These are phyloP conservation scores for Calamus simplicifolius DNA, from an alignment of 176 grass and related monocot genomes.

Conservation along the genomic window DNA sequence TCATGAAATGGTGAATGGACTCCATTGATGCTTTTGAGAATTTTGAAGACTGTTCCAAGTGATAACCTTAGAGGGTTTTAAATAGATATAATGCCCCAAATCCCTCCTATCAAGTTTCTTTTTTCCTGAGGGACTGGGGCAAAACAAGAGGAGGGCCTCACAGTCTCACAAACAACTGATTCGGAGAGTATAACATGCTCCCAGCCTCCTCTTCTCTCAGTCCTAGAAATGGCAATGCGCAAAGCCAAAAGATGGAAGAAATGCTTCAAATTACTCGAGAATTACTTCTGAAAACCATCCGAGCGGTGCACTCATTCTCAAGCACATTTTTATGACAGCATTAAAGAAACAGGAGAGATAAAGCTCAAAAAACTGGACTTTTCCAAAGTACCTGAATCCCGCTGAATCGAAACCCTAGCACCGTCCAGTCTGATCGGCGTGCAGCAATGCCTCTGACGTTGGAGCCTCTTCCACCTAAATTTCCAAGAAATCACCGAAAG, in stretches of 20 bases:
- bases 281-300: neutral
- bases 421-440: neutral
- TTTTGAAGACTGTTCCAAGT: too few relatives aligned
- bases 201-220: too few relatives aligned
- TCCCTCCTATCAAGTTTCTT: too few relatives aligned
- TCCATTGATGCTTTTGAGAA: conserved; percentile 13
- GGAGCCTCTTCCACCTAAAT: neutral
- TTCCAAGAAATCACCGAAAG: neutral
- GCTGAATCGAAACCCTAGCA: neutral
- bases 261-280: too few relatives aligned
- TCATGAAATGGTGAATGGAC: conserved; percentile 17
- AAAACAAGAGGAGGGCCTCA: too few relatives aligned
- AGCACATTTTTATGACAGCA: neutral
- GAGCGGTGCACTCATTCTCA: neutral
- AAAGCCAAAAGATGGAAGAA: too few relatives aligned
- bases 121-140: too few relatives aligned
- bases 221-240: too few relatives aligned
- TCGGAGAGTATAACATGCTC: too few relatives aligned
- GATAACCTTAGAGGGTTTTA: too few relatives aligned
- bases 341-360: neutral
- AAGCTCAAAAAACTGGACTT: neutral
- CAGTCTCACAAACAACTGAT: too few relatives aligned
- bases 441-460: neutral
- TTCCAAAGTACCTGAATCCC: conserved; percentile 4
- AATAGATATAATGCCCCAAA: too few relatives aligned